Evolutionary conservation across 176 grass and related monocot genomes (phyloP).

Genomic region (Ensete glaucum): DNA sequence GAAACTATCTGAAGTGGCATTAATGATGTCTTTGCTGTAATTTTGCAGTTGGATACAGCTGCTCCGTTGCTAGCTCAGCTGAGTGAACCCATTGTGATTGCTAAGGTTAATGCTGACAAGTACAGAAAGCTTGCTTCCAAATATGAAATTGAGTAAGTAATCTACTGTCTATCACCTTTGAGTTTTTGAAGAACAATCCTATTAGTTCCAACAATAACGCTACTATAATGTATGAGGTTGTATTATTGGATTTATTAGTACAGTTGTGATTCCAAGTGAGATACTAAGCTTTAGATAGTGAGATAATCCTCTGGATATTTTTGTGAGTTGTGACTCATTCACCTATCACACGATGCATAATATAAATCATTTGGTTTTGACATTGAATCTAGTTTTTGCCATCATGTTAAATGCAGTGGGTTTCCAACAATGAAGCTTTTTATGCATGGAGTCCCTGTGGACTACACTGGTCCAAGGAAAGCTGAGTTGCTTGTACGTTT

Average conservation of each 20-base stretch:
- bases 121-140: slow-evolving; percentile 64
- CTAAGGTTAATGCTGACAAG: slow-evolving; percentile 84
- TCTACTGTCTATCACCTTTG: slow-evolving; percentile 12
- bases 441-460: slow-evolving; percentile 55
- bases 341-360: background rate
- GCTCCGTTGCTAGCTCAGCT: slow-evolving; percentile 47
- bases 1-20: background rate
- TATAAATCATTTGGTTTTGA: background rate
- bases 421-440: slow-evolving; percentile 88
- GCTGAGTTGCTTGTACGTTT: slow-evolving; percentile 52
- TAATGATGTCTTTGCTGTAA: background rate
- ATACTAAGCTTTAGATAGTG: too few relatives aligned
- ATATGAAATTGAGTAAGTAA: slow-evolving; percentile 70
- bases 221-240: background rate
- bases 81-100: slow-evolving; percentile 45
- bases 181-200: background rate
- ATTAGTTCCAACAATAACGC: background rate
- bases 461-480: slow-evolving; percentile 82
- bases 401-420: slow-evolving; percentile 46
- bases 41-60: slow-evolving; percentile 70
- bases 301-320: background rate
- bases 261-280: background rate
- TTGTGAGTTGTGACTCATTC: background rate
- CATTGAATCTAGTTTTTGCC: background rate
- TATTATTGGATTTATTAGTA: background rate